A percentile compares a stretch with the other conserved stretches of the same genome.
These are phyloP conservation scores for Colletotrichum tropicale DNA, from an alignment of 2,329 filamentous ascomycete species.

Conservation along the genomic window DNA sequence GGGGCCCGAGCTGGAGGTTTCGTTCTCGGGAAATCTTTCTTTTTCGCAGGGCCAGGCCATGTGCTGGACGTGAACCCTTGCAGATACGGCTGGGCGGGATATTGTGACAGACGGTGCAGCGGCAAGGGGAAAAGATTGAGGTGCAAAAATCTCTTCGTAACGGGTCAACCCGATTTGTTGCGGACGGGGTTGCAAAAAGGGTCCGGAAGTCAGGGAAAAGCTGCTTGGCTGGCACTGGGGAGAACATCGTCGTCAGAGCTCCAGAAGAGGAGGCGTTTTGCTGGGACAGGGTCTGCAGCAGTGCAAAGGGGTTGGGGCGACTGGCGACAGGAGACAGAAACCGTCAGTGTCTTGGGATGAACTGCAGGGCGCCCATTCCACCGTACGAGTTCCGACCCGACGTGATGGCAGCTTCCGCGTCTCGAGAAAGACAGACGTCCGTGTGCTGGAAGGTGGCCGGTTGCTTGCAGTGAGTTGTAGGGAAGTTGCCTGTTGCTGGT, in stretches of 20 bases:
- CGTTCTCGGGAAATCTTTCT: neutral
- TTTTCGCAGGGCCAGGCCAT: neutral
- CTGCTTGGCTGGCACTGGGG: neutral
- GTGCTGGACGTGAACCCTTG: neutral
- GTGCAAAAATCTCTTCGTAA: constrained; percentile 4
- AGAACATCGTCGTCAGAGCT: constrained; percentile 12
- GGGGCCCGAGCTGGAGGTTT: constrained; percentile 1
- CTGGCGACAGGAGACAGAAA: neutral
- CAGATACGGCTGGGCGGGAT: constrained; percentile 3
- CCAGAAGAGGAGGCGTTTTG: constrained; percentile 1
- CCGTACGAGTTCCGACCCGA: neutral
- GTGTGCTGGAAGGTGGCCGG: neutral
- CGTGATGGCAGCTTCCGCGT: neutral
- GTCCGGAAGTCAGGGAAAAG: neutral
- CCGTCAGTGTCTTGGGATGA: constrained; percentile 13
- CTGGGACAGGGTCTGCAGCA: constrained; percentile 18
- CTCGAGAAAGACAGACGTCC: neutral
- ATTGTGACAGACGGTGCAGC: constrained; percentile 12
- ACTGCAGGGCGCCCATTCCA: neutral
- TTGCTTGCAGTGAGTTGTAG: neutral
- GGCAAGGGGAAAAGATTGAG: constrained; percentile 1
- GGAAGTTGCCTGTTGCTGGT: constrained; percentile 4
- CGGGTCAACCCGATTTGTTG: constrained; percentile 9
- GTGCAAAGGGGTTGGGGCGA: neutral
- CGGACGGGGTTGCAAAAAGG: neutral